phyloP scores from a whole-genome alignment of 805 yeast species.

The Candida michaelii region DNA sequence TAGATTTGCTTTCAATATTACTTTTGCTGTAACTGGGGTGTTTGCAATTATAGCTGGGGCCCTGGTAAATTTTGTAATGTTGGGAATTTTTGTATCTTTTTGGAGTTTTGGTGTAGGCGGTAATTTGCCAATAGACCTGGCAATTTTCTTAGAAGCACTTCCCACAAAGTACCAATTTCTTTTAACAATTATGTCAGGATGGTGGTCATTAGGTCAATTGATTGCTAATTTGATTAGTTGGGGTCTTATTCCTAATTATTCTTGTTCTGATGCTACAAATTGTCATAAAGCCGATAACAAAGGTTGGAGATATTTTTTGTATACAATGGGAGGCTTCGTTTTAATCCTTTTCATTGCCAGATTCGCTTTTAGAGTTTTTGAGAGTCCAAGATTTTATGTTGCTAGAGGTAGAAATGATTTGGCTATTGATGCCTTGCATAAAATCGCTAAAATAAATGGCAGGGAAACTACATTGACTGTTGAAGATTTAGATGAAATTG shows the following conservation, averaged over 20 bases:
- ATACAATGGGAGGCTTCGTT: constrained; percentile 55
- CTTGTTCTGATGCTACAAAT: constrained; percentile 37
- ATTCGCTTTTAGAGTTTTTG: constrained; percentile 44
- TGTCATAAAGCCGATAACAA: constrained; percentile 51
- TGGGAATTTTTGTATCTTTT: constrained; percentile 25
- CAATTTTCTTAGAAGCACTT: constrained; percentile 28
- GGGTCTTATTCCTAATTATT: constrained; percentile 53
- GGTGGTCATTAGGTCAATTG: constrained; percentile 67
- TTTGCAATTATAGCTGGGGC: constrained; percentile 31
- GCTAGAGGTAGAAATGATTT: constrained; percentile 52
- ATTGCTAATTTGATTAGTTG: constrained; percentile 52
- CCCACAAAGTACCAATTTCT: constrained; percentile 28
- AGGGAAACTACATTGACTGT: constrained; percentile 41
- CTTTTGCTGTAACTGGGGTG: constrained; percentile 26
- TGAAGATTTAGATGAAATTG: constrained; percentile 47
- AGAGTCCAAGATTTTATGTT: constrained; percentile 56
- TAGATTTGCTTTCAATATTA: constrained; percentile 29
- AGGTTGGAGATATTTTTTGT: constrained; percentile 63
- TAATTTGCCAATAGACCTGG: constrained; percentile 32
- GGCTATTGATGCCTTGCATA: constrained; percentile 44
- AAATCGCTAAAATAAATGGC: constrained; percentile 47
- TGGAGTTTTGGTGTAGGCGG: constrained; percentile 36
- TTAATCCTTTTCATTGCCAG: constrained; percentile 33
- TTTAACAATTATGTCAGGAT: constrained; percentile 42
- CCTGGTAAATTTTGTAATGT: constrained; percentile 28